phyloP scores from a whole-genome alignment of 2,329 filamentous ascomycete genomes.

The Ophiostoma australiae region DNA sequence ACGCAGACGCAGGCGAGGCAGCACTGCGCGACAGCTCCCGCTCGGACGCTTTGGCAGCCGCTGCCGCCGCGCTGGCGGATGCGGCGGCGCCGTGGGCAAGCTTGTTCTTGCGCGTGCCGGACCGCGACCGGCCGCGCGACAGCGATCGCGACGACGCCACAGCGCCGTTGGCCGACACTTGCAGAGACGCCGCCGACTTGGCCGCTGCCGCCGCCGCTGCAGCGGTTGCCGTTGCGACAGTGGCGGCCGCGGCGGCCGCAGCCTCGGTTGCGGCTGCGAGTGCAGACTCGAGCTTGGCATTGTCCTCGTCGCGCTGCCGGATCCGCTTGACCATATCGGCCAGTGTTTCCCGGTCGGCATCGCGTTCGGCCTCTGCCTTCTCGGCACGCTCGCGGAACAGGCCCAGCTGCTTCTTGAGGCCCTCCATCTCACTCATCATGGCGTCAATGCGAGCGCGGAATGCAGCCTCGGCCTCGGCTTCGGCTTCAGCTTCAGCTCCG shows the following conservation, averaged over 20 bases:
- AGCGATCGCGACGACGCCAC: background rate
- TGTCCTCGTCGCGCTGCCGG: conserved; percentile 59
- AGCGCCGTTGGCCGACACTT: background rate
- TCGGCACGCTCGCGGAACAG: conserved; percentile 73
- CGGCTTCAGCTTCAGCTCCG: background rate
- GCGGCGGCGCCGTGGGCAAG: conserved; percentile 19
- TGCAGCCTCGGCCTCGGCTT: background rate
- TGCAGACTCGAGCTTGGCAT: conserved; percentile 41
- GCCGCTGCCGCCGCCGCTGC: background rate
- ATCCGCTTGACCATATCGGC: conserved; percentile 85
- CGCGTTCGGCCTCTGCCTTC: conserved; percentile 71
- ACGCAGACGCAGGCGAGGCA: conserved; percentile 28
- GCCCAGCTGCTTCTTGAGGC: conserved; percentile 75
- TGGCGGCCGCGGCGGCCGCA: conserved; percentile 29
- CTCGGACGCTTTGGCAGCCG: conserved; percentile 31
- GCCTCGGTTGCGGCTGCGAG: conserved; percentile 37
- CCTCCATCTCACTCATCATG: conserved; percentile 74
- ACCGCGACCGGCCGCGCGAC: conserved; percentile 12
- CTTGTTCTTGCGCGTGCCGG: conserved; percentile 8
- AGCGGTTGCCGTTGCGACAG: conserved; percentile 3
- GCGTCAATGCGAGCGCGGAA: conserved; percentile 68
- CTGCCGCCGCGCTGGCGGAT: background rate
- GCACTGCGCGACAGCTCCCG: conserved; percentile 33
- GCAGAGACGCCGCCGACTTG: conserved; percentile 27
- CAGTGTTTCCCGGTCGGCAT: conserved; percentile 66